These are phyloP conservation scores for Fragilariopsis cylindrus DNA, from an alignment of 108 stramenopile species.

Conservation along the genomic window DNA sequence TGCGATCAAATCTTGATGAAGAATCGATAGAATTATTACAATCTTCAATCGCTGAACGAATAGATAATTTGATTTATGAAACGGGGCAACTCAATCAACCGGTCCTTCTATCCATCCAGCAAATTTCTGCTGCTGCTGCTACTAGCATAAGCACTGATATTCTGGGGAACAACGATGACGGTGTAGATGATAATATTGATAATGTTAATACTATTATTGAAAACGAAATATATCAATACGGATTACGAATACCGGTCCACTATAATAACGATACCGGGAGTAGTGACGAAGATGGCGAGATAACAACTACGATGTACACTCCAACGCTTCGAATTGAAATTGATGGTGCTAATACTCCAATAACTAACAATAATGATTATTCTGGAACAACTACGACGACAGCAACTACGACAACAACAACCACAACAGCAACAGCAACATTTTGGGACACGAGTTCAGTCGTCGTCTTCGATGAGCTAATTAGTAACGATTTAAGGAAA, in stretches of 20 bases:
- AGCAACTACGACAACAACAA: no score
- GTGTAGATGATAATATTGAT: not conserved
- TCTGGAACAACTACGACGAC: not conserved
- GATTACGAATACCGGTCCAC: conserved; percentile 32
- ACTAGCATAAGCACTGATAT: not conserved
- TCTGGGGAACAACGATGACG: not conserved
- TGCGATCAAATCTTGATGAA: conserved; percentile 21
- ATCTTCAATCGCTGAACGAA: conserved; percentile 10
- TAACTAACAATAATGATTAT: conserved; percentile 13
- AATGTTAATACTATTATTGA: not conserved
- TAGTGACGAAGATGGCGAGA: not conserved
- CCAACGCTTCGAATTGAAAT: conserved; percentile 45
- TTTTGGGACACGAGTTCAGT: conserved; percentile 63
- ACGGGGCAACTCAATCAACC: conserved; percentile 21
- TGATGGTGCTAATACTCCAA: conserved; percentile 50
- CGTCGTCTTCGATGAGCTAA: conserved; percentile 57
- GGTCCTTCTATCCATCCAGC: conserved; percentile 18
- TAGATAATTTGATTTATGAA: conserved; percentile 19
- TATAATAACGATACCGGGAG: not conserved
- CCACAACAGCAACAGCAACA: not conserved
- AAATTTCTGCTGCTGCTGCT: not conserved
- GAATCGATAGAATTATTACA: conserved; percentile 15
- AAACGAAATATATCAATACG: conserved; percentile 33
- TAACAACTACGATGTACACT: conserved; percentile 11
- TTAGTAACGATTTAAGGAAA: conserved; percentile 44